Percentiles rank a stretch among this genome's conserved stretches.
Evolutionary conservation across 176 grass and related monocot species (phyloP).

Genomic region (Carex myosuroides): DNA sequence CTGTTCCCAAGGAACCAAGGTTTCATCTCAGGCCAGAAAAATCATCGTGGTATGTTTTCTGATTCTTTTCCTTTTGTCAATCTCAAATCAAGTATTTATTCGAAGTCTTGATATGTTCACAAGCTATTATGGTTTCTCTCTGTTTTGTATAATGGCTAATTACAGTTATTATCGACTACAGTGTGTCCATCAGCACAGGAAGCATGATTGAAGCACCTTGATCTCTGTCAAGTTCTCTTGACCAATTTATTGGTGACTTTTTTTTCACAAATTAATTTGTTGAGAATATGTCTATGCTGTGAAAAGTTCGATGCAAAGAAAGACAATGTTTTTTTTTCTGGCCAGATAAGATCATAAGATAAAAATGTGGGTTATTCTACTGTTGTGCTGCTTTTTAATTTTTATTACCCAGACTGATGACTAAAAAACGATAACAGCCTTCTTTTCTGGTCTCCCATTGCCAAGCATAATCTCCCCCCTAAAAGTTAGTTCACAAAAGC

Average conservation of each 20-base stretch:
- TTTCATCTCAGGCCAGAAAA: slow-evolving; percentile 53
- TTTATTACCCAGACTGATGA: neutral
- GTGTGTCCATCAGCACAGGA: slow-evolving; percentile 25
- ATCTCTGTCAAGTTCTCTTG: slow-evolving; percentile 24
- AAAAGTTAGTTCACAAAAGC: too few relatives aligned
- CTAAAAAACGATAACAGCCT: neutral
- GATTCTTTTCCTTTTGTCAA: neutral
- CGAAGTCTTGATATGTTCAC: slow-evolving; percentile 23
- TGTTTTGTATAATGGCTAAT: slow-evolving; percentile 32
- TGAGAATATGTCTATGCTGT: neutral
- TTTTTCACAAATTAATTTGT: neutral
- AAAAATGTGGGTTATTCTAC: neutral
- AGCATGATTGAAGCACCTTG: slow-evolving; percentile 24
- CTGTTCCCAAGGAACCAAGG: slow-evolving; percentile 71
- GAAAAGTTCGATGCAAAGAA: neutral
- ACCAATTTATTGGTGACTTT: neutral
- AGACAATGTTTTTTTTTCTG: neutral
- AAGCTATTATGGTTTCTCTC: slow-evolving; percentile 41
- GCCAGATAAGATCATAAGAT: neutral
- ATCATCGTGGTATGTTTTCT: slow-evolving; percentile 50
- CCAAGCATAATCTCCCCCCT: too few relatives aligned
- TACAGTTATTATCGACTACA: slow-evolving; percentile 68
- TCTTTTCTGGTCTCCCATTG: too few relatives aligned
- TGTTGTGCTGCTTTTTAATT: neutral
- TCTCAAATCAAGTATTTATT: neutral